Percentiles rank a stretch among this genome's conserved stretches.
phyloP scores from a whole-genome alignment of 2,329 filamentous ascomycete species.

The Ophiostoma populinum region DNA sequence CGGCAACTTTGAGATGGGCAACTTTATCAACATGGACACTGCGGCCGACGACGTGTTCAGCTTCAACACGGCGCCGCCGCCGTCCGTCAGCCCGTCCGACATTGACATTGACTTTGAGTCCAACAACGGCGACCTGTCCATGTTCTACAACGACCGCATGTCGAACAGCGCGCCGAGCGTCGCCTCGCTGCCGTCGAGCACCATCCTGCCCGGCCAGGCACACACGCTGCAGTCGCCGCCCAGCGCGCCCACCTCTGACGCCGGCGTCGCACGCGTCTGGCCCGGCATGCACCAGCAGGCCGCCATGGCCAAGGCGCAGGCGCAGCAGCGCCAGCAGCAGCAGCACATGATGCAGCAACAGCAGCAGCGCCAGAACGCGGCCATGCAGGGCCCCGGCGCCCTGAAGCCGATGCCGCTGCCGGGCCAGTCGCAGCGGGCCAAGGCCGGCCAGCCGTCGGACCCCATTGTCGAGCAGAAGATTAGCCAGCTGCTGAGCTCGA shows the following conservation, averaged over 20 bases:
- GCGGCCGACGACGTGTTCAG: constrained; percentile 53
- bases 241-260: constrained; percentile 18
- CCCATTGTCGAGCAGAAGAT: constrained; percentile 82
- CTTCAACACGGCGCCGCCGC: constrained; percentile 49
- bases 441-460: constrained; percentile 38
- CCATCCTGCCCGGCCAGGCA: constrained; percentile 54
- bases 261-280: constrained; percentile 57
- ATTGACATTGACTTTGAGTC: constrained; percentile 56
- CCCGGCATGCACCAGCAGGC: constrained; percentile 90
- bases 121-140: constrained; percentile 34
- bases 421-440: constrained; percentile 27
- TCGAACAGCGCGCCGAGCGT: constrained; percentile 17
- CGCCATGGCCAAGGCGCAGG: constrained; percentile 55
- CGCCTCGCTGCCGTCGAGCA: constrained; percentile 1
- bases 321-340: constrained; percentile 50
- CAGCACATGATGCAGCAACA: constrained; percentile 42
- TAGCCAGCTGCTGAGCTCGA: constrained; percentile 77
- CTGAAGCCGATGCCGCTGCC: constrained; percentile 25
- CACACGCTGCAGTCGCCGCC: constrained; percentile 25
- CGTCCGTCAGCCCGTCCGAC: constrained; percentile 38
- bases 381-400: constrained; percentile 23
- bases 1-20: constrained; percentile 27
- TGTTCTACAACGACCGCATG: constrained; percentile 37
- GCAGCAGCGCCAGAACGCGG: constrained; percentile 18
- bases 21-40: constrained; percentile 33